Base-by-base conservation (phyloP, 805 yeast genomes). In the Candida berthetii region DNA sequence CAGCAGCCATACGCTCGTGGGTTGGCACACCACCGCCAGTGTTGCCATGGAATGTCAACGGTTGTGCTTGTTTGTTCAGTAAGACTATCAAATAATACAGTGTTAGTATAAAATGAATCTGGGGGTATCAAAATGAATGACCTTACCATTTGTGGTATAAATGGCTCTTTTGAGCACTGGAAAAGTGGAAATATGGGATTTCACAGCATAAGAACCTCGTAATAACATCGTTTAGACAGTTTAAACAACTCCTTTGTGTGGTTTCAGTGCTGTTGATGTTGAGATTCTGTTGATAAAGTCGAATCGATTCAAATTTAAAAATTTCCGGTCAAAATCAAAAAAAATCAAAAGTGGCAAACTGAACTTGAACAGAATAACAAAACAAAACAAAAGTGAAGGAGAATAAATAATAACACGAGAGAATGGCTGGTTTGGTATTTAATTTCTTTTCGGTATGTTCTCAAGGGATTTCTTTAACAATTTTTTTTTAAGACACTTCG, bases 401-500 rank as follows among this genome's bases (percentile, higher is more conserved):
- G n/a, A 10, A 8, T 13, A 27, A 13, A 27, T 4, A 27, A 27
- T 4, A 13, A 27, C 11, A 13, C 11, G 19, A 16, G 17, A 31
- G 7, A n/a, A 31, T 31, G 34, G 34, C 17, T 13, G 17, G 7
- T 9, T 31, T 31, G 34, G 34, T 31, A 31, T 15, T 31, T 4
- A 27, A 27, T 27, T 9, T 8, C 8, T 11, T 27, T 27, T 22
- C 8, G 6, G 29, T 4, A 5, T 13, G n/a, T 27, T 27, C n/a
- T 27, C 29, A 27, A 10, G n/a, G 24, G 8, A 7, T 8, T 7
- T 13, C 8, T 5, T 27, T 27, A 27, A 27, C 29, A 27, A 13
- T 8, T 10, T 4, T 7, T 27, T n/a, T 35, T 34, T 13, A n/a
- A 68, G 88, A 76, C 90, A 50, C 65, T 85, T 18, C 70, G 99